phyloP scores from a whole-genome alignment of 164 flowering plant species.

The Nelumbo lutea region DNA sequence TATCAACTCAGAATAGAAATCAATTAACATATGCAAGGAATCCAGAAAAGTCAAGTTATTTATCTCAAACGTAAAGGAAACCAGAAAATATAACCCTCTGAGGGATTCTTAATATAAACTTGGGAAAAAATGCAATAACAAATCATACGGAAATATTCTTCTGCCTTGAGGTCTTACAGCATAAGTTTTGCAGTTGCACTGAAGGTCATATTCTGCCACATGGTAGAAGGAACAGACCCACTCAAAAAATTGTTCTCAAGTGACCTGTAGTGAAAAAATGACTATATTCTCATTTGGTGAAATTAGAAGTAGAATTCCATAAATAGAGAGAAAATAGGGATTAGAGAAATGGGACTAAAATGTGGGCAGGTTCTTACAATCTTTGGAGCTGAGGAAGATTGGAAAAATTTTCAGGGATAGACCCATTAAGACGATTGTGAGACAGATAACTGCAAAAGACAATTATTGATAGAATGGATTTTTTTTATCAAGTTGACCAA shows the following conservation, averaged over 20 bases:
- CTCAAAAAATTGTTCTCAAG: constrained; percentile 56
- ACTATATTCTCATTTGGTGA: not conserved
- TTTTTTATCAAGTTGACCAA: not conserved
- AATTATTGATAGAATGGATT: constrained; percentile 5
- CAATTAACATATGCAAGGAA: not conserved
- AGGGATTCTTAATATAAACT: no score
- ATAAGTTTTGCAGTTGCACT: constrained; percentile 28
- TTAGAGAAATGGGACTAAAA: constrained; percentile 3
- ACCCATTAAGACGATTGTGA: constrained; percentile 59
- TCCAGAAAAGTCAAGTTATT: not conserved
- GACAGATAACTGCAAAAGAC: constrained; percentile 61
- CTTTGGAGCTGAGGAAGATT: constrained; percentile 59
- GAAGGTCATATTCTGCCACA: constrained; percentile 54
- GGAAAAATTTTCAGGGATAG: constrained; percentile 61
- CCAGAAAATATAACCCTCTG: no score
- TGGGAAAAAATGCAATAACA: not conserved
- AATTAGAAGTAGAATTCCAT: not conserved
- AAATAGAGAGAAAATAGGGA: not conserved
- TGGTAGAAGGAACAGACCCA: constrained; percentile 56
- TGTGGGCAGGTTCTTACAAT: constrained; percentile 47
- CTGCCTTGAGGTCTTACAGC: constrained; percentile 42
- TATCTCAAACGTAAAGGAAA: no score
- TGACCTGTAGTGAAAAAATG: constrained; percentile 39
- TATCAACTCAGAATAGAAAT: not conserved
- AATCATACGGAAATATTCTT: not conserved